Conservation (phyloP, 2,329 filamentous ascomycete genomes). For the Fusarium pseudoanthophilum region DNA sequence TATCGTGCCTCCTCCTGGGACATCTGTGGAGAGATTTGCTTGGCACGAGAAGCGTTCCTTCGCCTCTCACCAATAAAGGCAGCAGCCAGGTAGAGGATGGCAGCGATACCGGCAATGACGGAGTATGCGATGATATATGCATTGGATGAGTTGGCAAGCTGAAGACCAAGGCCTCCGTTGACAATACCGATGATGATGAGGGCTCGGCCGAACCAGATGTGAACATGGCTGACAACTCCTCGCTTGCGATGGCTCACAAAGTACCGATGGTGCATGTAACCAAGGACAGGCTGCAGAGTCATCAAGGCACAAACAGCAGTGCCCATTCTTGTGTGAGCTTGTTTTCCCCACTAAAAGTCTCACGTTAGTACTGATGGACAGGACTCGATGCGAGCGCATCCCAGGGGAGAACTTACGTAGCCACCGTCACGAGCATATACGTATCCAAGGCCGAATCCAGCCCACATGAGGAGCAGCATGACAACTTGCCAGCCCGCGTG, state of each 20-base stretch:
- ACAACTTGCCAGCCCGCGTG: conserved; percentile 67
- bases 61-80: conserved; percentile 28
- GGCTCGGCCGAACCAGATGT: conserved; percentile 71
- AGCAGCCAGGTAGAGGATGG: conserved; percentile 55
- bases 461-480: conserved; percentile 67
- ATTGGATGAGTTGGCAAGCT: conserved; percentile 55
- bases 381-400: conserved; percentile 2
- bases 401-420: conserved; percentile 53
- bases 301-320: conserved; percentile 65
- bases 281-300: conserved; percentile 67
- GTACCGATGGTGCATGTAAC: conserved; percentile 66
- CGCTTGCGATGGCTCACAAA: conserved; percentile 61
- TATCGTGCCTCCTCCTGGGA: conserved; percentile 33
- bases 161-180: conserved; percentile 71
- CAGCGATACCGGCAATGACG: conserved; percentile 63
- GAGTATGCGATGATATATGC: conserved; percentile 64
- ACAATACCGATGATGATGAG: conserved; percentile 69
- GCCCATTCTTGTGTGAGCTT: conserved; percentile 66
- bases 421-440: conserved; percentile 55
- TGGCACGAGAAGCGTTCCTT: conserved; percentile 19
- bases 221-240: conserved; percentile 63
- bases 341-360: conserved; percentile 59
- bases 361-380: conserved; percentile 30
- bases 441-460: conserved; percentile 68
- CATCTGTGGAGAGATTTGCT: conserved; percentile 43